Conservation (phyloP, 306 rosid species). For the Cucurbita moschata region DNA sequence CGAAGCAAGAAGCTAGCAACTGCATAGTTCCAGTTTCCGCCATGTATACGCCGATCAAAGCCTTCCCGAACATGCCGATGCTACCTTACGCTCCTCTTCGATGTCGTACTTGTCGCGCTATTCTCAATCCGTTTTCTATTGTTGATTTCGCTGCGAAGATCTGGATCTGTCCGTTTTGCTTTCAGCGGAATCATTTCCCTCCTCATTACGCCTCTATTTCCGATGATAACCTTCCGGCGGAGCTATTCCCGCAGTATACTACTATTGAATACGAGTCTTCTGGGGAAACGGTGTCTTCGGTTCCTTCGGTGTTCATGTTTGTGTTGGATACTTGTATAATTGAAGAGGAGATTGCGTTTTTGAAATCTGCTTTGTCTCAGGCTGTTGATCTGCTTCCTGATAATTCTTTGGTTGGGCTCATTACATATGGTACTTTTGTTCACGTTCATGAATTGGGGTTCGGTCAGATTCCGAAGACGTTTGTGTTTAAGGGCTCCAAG, state of each 20-base stretch:
- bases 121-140: constrained; percentile 84
- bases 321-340: constrained; percentile 71
- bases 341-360: constrained; percentile 67
- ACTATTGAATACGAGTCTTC: constrained; percentile 64
- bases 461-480: constrained; percentile 50
- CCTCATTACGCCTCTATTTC: constrained; percentile 73
- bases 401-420: constrained; percentile 67
- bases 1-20: constrained; percentile 52
- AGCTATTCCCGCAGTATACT: constrained; percentile 83
- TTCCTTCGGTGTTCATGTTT: constrained; percentile 61
- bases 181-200: constrained; percentile 83
- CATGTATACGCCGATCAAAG: constrained; percentile 69
- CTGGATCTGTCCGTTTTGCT: constrained; percentile 98
- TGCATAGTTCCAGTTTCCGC: constrained; percentile 74
- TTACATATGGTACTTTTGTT: constrained; percentile 68
- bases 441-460: constrained; percentile 91
- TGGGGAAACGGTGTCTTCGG: constrained; percentile 7
- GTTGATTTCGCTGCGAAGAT: constrained; percentile 92
- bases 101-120: constrained; percentile 83
- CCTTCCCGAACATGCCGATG: constrained; percentile 49
- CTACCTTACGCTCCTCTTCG: constrained; percentile 75
- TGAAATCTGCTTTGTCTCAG: constrained; percentile 58
- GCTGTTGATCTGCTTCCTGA: constrained; percentile 76
- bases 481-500: constrained; percentile 69
- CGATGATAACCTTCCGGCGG: constrained; percentile 84